Conservation (phyloP, 2,329 filamentous ascomycete species). For the Pseudogymnoascus sp. region DNA sequence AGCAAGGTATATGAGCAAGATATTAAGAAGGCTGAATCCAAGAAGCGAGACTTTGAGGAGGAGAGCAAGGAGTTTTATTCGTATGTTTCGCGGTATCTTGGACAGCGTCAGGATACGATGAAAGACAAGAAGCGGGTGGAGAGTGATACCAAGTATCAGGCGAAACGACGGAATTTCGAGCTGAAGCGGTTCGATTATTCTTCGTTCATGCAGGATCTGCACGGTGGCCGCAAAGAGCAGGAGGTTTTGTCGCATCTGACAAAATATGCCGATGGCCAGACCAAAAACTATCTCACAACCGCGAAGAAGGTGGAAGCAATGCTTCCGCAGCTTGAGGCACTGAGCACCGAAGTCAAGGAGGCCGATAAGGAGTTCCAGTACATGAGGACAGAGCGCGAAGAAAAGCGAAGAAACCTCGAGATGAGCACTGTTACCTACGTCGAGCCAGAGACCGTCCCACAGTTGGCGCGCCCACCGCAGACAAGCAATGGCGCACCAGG, state of each 20-base stretch:
- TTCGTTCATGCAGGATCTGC: conserved; percentile 98
- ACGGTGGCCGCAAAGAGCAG: conserved; percentile 96
- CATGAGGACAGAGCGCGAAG: conserved; percentile 87
- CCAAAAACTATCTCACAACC: conserved; percentile 70
- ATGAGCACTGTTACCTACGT: conserved; percentile 71
- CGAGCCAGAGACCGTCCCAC: conserved; percentile 56
- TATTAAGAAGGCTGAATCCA: conserved; percentile 94
- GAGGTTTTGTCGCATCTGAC: conserved; percentile 92
- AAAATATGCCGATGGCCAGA: conserved; percentile 85
- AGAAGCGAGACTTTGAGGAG: conserved; percentile 97
- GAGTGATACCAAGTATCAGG: conserved; percentile 93
- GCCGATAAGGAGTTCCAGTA: conserved; percentile 97
- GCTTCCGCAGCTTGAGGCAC: conserved; percentile 80
- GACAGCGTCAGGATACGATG: conserved; percentile 86
- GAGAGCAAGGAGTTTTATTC: conserved; percentile 98
- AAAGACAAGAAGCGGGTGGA: conserved; percentile 96
- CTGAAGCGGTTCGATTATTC: conserved; percentile 98
- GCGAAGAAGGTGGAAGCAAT: conserved; percentile 82
- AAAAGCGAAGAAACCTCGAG: conserved; percentile 83
- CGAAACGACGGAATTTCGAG: conserved; percentile 89
- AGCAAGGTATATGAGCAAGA: conserved; percentile 87
- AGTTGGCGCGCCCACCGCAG: conserved; percentile 30
- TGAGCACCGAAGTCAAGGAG: conserved; percentile 81
- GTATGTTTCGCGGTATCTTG: conserved; percentile 92
- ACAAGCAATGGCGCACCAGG: conserved; percentile 19